Conservation (phyloP, 108 stramenopile genomes). For the Pseudonitzschia pungens region DNA sequence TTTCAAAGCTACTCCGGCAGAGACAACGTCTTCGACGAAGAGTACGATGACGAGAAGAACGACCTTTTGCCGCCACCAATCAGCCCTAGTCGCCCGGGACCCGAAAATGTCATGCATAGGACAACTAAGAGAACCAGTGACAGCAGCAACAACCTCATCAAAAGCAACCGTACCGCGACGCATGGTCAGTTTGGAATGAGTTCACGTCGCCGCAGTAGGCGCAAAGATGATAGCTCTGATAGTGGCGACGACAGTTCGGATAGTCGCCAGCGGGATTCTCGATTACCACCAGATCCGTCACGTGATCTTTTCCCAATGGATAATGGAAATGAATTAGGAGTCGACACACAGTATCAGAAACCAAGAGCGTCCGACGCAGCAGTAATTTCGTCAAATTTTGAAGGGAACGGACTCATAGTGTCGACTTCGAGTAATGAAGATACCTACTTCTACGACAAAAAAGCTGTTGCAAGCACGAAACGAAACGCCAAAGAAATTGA, state of each 20-base stretch:
- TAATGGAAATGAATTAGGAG: neutral
- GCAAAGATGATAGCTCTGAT: neutral
- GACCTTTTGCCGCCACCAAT: neutral
- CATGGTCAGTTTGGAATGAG: neutral
- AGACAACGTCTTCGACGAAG: neutral
- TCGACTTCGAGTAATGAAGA: neutral
- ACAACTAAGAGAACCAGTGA: neutral
- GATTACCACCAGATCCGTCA: neutral
- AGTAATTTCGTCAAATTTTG: neutral
- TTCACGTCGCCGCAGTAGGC: neutral
- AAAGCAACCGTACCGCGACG: neutral
- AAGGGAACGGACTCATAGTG: neutral
- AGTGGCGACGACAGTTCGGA: neutral
- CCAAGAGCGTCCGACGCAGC: too few relatives aligned
- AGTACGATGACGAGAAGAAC: neutral
- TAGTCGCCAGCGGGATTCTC: neutral
- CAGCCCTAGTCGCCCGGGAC: neutral
- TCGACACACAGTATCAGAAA: neutral
- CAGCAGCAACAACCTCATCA: neutral
- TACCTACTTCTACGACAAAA: neutral
- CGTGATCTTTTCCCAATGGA: neutral
- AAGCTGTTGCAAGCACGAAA: neutral
- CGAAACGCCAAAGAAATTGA: neutral
- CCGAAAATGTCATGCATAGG: neutral
- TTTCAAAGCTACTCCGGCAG: conserved; percentile 14